phyloP scores from a whole-genome alignment of 352 stramenopile species.

The Phytophthora tentaculata region DNA sequence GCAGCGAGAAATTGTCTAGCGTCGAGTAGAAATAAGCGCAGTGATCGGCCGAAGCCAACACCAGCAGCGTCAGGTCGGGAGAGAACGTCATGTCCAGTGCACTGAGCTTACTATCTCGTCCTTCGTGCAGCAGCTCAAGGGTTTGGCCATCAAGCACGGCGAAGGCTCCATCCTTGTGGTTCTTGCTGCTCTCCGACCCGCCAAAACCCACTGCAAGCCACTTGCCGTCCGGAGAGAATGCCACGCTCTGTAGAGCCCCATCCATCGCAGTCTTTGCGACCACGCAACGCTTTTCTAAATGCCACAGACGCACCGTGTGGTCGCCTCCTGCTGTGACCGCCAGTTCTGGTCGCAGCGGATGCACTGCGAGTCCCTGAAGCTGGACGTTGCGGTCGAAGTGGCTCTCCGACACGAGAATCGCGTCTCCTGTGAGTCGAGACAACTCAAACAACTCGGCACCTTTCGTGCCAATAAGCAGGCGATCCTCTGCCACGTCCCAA shows the following conservation, averaged over 20 bases:
- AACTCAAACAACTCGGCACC: slow-evolving; percentile 73
- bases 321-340: slow-evolving; percentile 77
- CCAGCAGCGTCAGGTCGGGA: slow-evolving; percentile 85
- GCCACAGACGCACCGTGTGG: slow-evolving; percentile 73
- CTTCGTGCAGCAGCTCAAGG: slow-evolving; percentile 88
- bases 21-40: slow-evolving; percentile 94
- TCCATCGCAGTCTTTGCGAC: slow-evolving; percentile 67
- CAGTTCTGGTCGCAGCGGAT: slow-evolving; percentile 56
- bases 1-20: slow-evolving; percentile 74
- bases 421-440: slow-evolving; percentile 63
- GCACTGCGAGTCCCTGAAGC: slow-evolving; percentile 54
- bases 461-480: slow-evolving; percentile 73
- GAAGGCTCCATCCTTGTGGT: slow-evolving; percentile 57
- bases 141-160: slow-evolving; percentile 68
- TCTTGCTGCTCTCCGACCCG: slow-evolving; percentile 25
- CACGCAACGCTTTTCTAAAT: slow-evolving; percentile 57
- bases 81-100: slow-evolving; percentile 88
- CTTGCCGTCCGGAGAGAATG: slow-evolving; percentile 73
- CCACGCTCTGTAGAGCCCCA: slow-evolving; percentile 58
- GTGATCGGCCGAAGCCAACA: slow-evolving; percentile 82
- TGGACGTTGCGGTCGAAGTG: slow-evolving; percentile 55
- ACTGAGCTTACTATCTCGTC: slow-evolving; percentile 86
- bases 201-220: slow-evolving; percentile 74
- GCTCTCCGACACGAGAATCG: slow-evolving; percentile 70
- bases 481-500: slow-evolving; percentile 76